Percentiles rank a stretch among this genome's conserved stretches.
Conservation (phyloP, 129 eudicot species). For the Artemisia tridentata region DNA sequence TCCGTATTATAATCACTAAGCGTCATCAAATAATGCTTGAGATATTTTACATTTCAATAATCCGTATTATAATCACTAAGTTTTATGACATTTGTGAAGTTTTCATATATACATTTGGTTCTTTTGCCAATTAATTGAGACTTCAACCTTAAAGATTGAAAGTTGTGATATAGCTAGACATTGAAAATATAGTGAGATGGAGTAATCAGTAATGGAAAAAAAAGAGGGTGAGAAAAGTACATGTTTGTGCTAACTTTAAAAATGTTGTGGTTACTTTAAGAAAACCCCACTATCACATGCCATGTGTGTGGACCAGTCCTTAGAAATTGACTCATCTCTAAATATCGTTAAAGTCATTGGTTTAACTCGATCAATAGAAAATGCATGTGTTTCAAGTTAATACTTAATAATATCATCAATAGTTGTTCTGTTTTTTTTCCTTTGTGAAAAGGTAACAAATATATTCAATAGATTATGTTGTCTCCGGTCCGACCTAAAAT, state of each 20-base stretch:
- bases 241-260: slow-evolving; percentile 24
- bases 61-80: too few species aligned
- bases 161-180: neutral
- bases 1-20: too few species aligned
- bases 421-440: too few species aligned
- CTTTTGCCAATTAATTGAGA: neutral
- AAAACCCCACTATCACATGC: slow-evolving; percentile 40
- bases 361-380: neutral
- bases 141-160: neutral
- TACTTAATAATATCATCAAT: neutral
- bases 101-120: neutral
- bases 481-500: too few species aligned
- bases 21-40: too few species aligned
- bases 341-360: neutral
- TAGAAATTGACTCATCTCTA: slow-evolving; percentile 20
- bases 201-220: neutral
- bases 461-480: too few species aligned
- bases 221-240: slow-evolving; percentile 31
- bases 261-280: slow-evolving; percentile 33
- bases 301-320: slow-evolving; percentile 33
- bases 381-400: neutral
- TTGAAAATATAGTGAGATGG: slow-evolving; percentile 12
- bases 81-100: too few species aligned
- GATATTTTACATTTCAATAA: too few species aligned
- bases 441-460: too few species aligned